These are phyloP conservation scores for Scalesia atractyloides DNA, from an alignment of 129 eudicot genomes.

Conservation along the genomic window DNA sequence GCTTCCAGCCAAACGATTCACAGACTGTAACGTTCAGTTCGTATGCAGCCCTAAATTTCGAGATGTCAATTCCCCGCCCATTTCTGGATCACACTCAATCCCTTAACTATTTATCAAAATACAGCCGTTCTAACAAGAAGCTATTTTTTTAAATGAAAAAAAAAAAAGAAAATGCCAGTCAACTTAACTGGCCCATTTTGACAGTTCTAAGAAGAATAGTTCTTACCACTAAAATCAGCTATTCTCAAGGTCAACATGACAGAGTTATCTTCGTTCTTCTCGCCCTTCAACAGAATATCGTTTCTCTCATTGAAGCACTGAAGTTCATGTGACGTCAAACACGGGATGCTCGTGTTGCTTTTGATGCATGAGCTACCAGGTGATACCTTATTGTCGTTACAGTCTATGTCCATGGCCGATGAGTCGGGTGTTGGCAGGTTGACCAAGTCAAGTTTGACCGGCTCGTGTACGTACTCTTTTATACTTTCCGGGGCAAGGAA, in stretches of 20 bases:
- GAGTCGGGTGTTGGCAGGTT: constrained; percentile 10
- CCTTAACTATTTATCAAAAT: not conserved
- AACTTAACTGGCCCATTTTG: not conserved
- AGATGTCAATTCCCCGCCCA: not conserved
- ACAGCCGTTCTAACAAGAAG: not conserved
- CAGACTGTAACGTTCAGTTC: too few species aligned
- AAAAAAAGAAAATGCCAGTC: not conserved
- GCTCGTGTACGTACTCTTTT: constrained; percentile 33
- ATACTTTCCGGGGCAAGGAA: constrained; percentile 44
- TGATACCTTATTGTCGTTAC: constrained; percentile 31
- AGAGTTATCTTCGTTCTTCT: constrained; percentile 44
- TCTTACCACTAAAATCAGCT: constrained; percentile 47
- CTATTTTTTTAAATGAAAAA: not conserved
- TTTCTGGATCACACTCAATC: not conserved
- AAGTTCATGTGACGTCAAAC: constrained; percentile 34
- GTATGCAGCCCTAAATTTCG: not conserved
- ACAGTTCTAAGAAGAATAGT: not conserved
- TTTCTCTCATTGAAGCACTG: constrained; percentile 43
- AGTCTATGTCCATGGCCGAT: constrained; percentile 58
- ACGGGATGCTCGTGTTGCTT: constrained; percentile 35
- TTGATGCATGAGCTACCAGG: constrained; percentile 31
- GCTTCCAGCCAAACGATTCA: too few species aligned
- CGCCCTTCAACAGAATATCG: constrained; percentile 53
- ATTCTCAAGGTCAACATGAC: constrained; percentile 50
- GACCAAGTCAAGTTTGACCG: constrained; percentile 23